phyloP scores from a whole-genome alignment of 1,284 basidiomycete genomes.

The Malassezia japonica region DNA sequence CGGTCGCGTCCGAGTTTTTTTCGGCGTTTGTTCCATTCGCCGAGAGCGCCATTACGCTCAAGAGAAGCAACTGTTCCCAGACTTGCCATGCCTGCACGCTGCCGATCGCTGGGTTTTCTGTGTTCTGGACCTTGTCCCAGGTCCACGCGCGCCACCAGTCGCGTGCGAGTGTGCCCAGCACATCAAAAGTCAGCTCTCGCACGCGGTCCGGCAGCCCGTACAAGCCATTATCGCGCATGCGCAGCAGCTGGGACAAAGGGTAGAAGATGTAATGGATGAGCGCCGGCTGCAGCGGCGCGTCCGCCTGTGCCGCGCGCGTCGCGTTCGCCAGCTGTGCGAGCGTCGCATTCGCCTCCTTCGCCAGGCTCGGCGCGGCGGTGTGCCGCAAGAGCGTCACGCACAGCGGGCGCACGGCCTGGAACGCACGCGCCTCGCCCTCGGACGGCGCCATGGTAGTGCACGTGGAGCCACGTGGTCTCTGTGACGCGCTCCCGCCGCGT shows the following conservation, averaged over 20 bases:
- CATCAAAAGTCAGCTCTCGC: constrained; percentile 17
- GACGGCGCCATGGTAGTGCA: background rate
- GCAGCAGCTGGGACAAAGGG: constrained; percentile 37
- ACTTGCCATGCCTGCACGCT: constrained; percentile 20
- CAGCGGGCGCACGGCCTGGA: background rate
- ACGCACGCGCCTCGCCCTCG: background rate
- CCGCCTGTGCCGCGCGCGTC: background rate
- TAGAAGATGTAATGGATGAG: constrained; percentile 42
- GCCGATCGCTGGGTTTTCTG: background rate
- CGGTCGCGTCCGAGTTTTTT: constrained; percentile 20
- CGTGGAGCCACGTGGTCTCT: constrained; percentile 15
- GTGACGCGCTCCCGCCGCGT: constrained; percentile 5
- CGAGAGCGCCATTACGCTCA: constrained; percentile 22
- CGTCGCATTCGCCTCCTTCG: background rate
- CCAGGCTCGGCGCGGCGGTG: background rate
- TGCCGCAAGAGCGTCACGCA: constrained; percentile 2
- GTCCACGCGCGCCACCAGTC: constrained; percentile 39
- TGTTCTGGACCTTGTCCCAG: constrained; percentile 1
- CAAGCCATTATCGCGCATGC: constrained; percentile 17
- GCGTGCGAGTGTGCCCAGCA: constrained; percentile 21
- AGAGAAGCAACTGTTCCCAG: constrained; percentile 42
- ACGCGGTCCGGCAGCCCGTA: constrained; percentile 25
- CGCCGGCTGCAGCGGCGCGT: constrained; percentile 17
- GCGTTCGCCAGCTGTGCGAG: background rate
- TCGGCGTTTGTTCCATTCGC: background rate